A percentile compares a stretch with the other conserved stretches of the same genome.
These are phyloP conservation scores for Komagataella phaffii DNA, from an alignment of 805 yeast species.

Conservation along the genomic window DNA sequence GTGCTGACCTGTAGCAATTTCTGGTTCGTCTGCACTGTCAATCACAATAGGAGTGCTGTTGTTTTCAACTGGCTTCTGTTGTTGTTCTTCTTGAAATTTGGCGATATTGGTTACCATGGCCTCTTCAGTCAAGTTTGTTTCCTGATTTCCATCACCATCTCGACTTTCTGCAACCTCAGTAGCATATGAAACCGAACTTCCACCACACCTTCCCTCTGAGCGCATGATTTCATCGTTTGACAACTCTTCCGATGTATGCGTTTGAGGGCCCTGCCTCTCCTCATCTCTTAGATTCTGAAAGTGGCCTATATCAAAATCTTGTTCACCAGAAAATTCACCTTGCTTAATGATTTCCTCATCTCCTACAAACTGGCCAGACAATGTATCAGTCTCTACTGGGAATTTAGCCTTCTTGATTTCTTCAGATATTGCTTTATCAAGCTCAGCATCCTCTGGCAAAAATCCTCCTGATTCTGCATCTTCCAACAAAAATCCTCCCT, in stretches of 20 bases:
- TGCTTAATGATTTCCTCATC: background rate
- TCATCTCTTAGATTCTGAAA: background rate
- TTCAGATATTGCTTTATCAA: background rate
- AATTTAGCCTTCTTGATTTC: slow-evolving; percentile 3
- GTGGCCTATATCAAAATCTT: background rate
- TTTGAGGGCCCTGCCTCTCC: background rate
- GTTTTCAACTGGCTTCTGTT: background rate
- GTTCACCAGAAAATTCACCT: background rate
- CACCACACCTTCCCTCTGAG: background rate
- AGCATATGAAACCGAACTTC: background rate
- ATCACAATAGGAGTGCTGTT: background rate
- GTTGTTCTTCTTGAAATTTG: slow-evolving; percentile 3
- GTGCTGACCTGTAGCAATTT: background rate
- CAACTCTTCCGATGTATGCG: background rate
- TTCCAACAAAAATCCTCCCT: slow-evolving; percentile 3
- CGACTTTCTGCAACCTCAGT: background rate
- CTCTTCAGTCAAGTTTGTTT: background rate
- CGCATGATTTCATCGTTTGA: too few species aligned
- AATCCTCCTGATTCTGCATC: slow-evolving; percentile 5
- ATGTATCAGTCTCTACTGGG: background rate
- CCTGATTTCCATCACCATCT: background rate
- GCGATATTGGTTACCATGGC: background rate
- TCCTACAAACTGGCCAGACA: background rate
- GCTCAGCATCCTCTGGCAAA: slow-evolving; percentile 1
- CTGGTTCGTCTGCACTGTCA: background rate